Evolutionary conservation across 2,329 filamentous ascomycete genomes (phyloP).

Genomic region (Arthroderma uncinatum): DNA sequence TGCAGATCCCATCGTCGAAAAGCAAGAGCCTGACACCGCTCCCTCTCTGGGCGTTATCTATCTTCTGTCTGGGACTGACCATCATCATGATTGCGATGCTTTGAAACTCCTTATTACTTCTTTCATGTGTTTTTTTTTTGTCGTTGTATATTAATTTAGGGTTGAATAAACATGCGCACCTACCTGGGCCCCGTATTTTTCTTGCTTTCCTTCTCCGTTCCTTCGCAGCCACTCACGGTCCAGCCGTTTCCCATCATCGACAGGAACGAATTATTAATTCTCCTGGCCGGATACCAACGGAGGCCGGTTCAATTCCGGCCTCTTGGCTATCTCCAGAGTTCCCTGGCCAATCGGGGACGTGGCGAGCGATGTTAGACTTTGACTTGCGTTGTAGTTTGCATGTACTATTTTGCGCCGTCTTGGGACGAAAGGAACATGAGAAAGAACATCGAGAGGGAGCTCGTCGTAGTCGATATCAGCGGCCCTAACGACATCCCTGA

Average conservation of each 20-base stretch:
- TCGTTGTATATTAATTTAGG: slow-evolving; percentile 1
- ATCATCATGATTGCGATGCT: background rate
- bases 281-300: slow-evolving; percentile 17
- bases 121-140: background rate
- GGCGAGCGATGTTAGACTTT: slow-evolving; percentile 2
- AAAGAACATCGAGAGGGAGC: background rate
- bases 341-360: slow-evolving; percentile 12
- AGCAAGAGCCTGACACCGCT: slow-evolving; percentile 9
- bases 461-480: background rate
- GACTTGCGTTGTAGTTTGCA: background rate
- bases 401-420: background rate
- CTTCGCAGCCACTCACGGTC: background rate
- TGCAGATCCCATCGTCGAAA: slow-evolving; percentile 12
- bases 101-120: background rate
- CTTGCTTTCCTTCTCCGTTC: background rate
- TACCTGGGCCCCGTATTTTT: background rate
- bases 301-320: slow-evolving; percentile 36
- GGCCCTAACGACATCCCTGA: background rate
- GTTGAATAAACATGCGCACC: background rate
- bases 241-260: background rate
- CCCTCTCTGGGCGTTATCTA: slow-evolving; percentile 12
- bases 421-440: background rate
- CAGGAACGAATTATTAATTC: background rate
- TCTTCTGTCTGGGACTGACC: slow-evolving; percentile 11
- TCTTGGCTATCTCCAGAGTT: slow-evolving; percentile 23